Evolutionary conservation across 257 asterid genomes (phyloP), one percentile per base, ranked within the genome.

Genomic region (Eucommia ulmoides): DNA sequence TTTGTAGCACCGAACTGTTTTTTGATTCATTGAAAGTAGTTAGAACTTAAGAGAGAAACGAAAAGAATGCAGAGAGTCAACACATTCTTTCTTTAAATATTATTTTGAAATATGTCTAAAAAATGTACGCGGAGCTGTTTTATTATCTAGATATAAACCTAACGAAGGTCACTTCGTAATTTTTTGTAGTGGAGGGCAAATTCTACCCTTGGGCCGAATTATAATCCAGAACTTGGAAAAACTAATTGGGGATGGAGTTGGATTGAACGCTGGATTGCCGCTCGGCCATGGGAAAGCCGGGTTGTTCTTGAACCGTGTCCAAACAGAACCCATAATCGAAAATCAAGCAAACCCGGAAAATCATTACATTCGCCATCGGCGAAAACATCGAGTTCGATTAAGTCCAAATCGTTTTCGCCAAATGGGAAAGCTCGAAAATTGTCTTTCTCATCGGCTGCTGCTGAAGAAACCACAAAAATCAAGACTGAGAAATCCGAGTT

Each of bases 161-260:
- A n/a, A n/a, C n/a, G n/a, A n/a, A n/a, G n/a, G n/a, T n/a, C n/a
- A n/a, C n/a, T n/a, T n/a, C n/a, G n/a, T n/a, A n/a, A n/a, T n/a
- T 25, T n/a, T 61, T 63, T 55, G 63, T 73, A 82, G 96, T 91
- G 99, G 99, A 89, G 86, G 66, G 88, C 92, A 63, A 74, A 79
- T 58, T 67, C 79, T 17, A 73, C 65, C 54, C 71, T 74, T 41
- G 91, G 84, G 50, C 61, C 75, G 20, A 71, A 67, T n/a, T n/a
- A n/a, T 41, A 73, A 72, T 61, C 49, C 60, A 15, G 93, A 81
- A 38, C 66, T 74, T 22, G 71, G 84, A 52, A 76, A 83, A 60
- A 71, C 74, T 9, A 74, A 75, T 49, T 91, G 98, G 98, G 98
- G 93, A 15, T 86, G 98, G 98, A 91, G 98, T 68, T 91, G 95